A percentile compares a stretch with the other conserved stretches of the same genome.
Conservation (phyloP, 2,329 filamentous ascomycete species). For the Didymella pinodella region DNA sequence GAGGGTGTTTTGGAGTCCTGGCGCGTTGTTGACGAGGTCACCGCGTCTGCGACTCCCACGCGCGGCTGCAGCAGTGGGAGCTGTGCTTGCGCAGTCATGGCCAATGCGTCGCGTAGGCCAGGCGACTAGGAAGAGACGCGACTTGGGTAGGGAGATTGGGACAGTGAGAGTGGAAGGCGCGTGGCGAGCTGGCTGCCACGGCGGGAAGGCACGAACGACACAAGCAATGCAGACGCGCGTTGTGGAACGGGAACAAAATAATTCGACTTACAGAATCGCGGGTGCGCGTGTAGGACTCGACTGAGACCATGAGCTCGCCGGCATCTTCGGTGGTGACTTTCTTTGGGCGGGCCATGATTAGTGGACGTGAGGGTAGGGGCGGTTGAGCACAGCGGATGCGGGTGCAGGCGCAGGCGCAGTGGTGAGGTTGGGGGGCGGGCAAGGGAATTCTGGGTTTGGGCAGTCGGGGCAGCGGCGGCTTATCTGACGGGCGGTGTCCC, state of each 20-base stretch:
- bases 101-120: constrained; percentile 35
- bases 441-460: not conserved
- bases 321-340: constrained; percentile 44
- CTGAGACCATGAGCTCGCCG: constrained; percentile 60
- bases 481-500: not conserved
- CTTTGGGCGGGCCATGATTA: constrained; percentile 43
- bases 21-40: constrained; percentile 8
- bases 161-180: constrained; percentile 11
- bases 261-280: constrained; percentile 76
- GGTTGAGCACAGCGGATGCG: constrained; percentile 13
- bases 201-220: constrained; percentile 9
- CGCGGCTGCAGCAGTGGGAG: constrained; percentile 19
- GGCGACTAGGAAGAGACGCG: constrained; percentile 29
- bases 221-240: constrained; percentile 10
- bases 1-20: constrained; percentile 8
- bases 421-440: constrained; percentile 17
- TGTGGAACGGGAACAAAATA: constrained; percentile 20
- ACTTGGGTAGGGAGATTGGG: constrained; percentile 6
- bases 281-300: constrained; percentile 80
- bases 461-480: not conserved
- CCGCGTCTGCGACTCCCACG: constrained; percentile 1
- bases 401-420: constrained; percentile 4
- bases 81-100: constrained; percentile 13
- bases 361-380: not conserved
- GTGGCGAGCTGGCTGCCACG: constrained; percentile 7